phyloP scores from a whole-genome alignment of 257 asterid genomes.

The Verbena officinalis region DNA sequence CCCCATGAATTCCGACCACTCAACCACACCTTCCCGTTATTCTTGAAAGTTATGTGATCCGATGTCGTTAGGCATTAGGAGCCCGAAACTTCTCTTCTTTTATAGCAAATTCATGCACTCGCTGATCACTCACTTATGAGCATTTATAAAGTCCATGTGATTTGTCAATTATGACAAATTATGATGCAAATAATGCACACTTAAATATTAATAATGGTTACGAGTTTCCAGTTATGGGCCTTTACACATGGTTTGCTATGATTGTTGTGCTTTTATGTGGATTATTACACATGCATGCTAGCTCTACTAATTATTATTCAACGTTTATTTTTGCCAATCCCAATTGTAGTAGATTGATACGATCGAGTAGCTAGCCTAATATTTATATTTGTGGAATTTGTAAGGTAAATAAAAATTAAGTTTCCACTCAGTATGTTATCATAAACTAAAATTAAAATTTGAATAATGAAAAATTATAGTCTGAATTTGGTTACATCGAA shows the following conservation, averaged over 20 bases:
- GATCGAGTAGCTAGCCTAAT: too few relatives aligned
- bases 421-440: too few relatives aligned
- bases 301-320: neutral
- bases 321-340: neutral
- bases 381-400: too few relatives aligned
- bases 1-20: too few relatives aligned
- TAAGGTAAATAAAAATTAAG: too few relatives aligned
- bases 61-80: too few relatives aligned
- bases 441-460: too few relatives aligned
- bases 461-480: too few relatives aligned
- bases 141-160: slow-evolving; percentile 32
- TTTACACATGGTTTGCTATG: neutral
- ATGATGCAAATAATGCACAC: slow-evolving; percentile 17
- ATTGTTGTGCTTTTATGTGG: neutral
- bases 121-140: neutral
- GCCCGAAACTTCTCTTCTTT: too few relatives aligned
- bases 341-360: too few relatives aligned
- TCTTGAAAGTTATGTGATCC: too few relatives aligned
- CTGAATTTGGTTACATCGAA: too few relatives aligned
- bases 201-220: neutral
- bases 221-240: slow-evolving; percentile 11
- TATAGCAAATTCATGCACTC: neutral
- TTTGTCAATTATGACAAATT: slow-evolving; percentile 11
- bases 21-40: neutral
- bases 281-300: neutral